phyloP scores from a whole-genome alignment of 2,329 filamentous ascomycete genomes.

The Epichloe scottii region DNA sequence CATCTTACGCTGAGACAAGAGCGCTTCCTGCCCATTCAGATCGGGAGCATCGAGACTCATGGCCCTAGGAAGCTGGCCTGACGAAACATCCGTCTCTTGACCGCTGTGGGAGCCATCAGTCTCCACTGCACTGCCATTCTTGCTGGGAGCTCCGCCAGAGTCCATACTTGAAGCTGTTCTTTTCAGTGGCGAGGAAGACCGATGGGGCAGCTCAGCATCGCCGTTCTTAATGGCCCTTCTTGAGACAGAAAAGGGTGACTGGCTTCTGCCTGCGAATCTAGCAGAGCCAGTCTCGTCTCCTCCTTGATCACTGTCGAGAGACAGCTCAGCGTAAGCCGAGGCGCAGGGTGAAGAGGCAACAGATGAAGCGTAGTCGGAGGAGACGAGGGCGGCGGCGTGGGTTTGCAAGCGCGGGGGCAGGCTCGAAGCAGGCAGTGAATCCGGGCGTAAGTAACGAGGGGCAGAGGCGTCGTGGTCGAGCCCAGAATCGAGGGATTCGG shows the following conservation, averaged over 20 bases:
- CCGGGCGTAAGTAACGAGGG: conserved; percentile 28
- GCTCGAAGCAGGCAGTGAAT: conserved; percentile 35
- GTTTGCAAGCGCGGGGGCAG: conserved; percentile 41
- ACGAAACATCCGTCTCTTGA: conserved; percentile 9
- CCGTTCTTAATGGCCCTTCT: conserved; percentile 47
- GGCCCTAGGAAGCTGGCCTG: conserved; percentile 20
- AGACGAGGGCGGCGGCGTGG: conserved; percentile 26
- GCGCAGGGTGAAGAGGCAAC: conserved; percentile 45
- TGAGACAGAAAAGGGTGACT: conserved; percentile 39
- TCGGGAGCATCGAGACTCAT: conserved; percentile 30
- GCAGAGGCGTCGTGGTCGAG: conserved; percentile 16
- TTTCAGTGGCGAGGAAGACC: conserved; percentile 54
- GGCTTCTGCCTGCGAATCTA: conserved; percentile 29
- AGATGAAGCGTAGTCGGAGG: conserved; percentile 39
- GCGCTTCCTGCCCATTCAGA: conserved; percentile 7
- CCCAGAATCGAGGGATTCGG: conserved; percentile 25
- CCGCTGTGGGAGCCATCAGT: conserved; percentile 25
- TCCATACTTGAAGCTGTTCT: conserved; percentile 52
- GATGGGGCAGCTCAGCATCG: conserved; percentile 42
- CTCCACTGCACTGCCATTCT: conserved; percentile 30
- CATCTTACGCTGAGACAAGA: conserved; percentile 4
- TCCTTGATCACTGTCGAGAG: conserved; percentile 41
- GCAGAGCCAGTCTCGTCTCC: conserved; percentile 32
- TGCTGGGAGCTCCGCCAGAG: conserved; percentile 29
- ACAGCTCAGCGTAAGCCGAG: conserved; percentile 42